Evolutionary conservation across 192 early-diverging fungal species (phyloP).

Genomic region (Entophlyctis helioformis): DNA sequence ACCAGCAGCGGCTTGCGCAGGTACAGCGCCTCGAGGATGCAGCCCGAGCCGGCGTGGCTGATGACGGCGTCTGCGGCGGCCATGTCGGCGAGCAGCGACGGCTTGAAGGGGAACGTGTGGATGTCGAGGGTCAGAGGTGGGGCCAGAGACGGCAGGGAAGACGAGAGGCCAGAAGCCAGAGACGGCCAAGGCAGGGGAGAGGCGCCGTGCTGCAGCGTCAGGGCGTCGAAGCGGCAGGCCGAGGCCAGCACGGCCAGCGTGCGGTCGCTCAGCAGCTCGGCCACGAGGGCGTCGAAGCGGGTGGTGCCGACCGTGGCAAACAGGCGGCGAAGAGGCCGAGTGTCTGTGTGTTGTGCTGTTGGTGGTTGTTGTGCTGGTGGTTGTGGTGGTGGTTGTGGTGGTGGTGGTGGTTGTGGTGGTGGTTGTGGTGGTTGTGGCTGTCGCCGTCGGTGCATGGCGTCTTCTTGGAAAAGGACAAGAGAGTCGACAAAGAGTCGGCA

Average conservation of each 20-base stretch:
- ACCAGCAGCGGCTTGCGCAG: slow-evolving; percentile 55
- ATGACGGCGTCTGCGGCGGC: slow-evolving; percentile 61
- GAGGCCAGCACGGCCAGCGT: not conserved
- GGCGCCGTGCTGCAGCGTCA: slow-evolving; percentile 8
- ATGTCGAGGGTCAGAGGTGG: slow-evolving; percentile 15
- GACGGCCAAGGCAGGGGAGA: not conserved
- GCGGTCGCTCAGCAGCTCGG: slow-evolving; percentile 54
- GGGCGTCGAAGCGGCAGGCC: slow-evolving; percentile 4
- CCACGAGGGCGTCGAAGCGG: slow-evolving; percentile 61
- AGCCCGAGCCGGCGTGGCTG: slow-evolving; percentile 79
- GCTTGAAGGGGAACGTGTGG: slow-evolving; percentile 44
- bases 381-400: no score
- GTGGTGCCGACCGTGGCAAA: slow-evolving; percentile 92
- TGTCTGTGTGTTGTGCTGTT: no score
- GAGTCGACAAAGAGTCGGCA: no score
- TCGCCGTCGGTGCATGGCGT: no score
- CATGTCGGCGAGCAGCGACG: slow-evolving; percentile 39
- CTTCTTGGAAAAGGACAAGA: no score
- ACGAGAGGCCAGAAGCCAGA: not conserved
- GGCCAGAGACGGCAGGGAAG: not conserved
- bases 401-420: no score
- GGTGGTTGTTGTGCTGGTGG: no score
- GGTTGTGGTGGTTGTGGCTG: no score
- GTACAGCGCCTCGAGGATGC: slow-evolving; percentile 57
- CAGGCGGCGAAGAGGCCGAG: no score